These are phyloP conservation scores for Eucalyptus tenuipes DNA, from an alignment of 345 rosid genomes.

Conservation along the genomic window DNA sequence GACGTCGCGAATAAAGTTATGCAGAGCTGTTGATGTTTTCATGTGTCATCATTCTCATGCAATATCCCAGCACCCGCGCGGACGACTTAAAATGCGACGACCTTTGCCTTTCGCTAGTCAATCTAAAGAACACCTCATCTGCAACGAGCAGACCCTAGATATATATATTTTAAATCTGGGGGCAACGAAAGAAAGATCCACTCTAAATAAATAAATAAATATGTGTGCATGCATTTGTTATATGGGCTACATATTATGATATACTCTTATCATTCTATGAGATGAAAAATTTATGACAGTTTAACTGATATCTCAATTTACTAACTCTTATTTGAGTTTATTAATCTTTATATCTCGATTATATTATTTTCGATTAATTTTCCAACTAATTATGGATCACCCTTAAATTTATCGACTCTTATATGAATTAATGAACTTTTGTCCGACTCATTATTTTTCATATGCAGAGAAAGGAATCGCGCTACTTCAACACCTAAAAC, in stretches of 20 bases:
- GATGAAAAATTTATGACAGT: not conserved
- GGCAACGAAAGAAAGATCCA: not conserved
- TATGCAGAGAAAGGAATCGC: conserved; percentile 7
- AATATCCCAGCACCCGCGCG: not conserved
- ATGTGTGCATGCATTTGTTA: not conserved
- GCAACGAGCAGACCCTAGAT: not conserved
- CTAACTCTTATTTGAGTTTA: not conserved
- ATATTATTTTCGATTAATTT: not conserved
- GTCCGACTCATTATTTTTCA: not conserved
- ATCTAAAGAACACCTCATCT: not conserved
- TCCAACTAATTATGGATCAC: not conserved
- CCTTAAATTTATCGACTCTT: not conserved
- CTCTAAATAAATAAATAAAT: not conserved
- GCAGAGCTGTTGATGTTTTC: not conserved
- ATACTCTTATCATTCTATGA: not conserved
- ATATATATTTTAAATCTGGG: not conserved
- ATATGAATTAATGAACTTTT: not conserved
- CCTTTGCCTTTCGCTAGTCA: not conserved
- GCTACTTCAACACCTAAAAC: not conserved
- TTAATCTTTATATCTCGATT: not conserved
- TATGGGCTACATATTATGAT: not conserved
- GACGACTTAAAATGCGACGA: not conserved
- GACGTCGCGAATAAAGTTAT: not conserved
- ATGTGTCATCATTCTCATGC: not conserved
- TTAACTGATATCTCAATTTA: not conserved